phyloP scores from a whole-genome alignment of 305 asterid genomes.

The Solanum hybrid region DNA sequence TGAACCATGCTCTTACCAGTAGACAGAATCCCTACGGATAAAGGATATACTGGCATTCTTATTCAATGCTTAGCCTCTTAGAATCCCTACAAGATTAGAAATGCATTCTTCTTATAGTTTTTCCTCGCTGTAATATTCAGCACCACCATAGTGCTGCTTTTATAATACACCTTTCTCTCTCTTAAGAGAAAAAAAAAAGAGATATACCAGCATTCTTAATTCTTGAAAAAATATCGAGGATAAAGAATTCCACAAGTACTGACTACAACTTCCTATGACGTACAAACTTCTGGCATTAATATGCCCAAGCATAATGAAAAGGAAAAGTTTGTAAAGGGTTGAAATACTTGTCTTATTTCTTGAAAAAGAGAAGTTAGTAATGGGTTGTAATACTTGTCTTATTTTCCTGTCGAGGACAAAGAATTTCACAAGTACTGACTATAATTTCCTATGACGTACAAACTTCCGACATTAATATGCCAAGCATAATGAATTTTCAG shows the following conservation, averaged over 20 bases:
- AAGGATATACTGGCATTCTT: not conserved
- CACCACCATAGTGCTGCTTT: not conserved
- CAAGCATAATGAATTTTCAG: not conserved
- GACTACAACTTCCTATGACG: not conserved
- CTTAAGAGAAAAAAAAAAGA: not conserved
- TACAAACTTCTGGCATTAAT: not conserved
- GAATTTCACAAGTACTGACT: not conserved
- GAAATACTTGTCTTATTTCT: not conserved
- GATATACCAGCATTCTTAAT: not conserved
- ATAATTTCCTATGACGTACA: not conserved
- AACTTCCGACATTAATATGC: not conserved
- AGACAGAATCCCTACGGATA: not conserved
- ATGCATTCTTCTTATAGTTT: not conserved
- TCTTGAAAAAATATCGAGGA: not conserved
- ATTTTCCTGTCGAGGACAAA: not conserved
- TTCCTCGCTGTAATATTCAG: not conserved
- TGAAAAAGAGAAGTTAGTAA: not conserved
- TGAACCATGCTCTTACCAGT: not conserved
- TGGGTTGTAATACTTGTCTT: not conserved
- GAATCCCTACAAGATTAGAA: not conserved
- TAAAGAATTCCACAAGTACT: not conserved
- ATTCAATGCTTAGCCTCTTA: not conserved
- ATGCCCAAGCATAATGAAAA: not conserved
- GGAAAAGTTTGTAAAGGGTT: not conserved
- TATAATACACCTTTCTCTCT: not conserved